phyloP scores from a whole-genome alignment of 1,284 basidiomycete species.

The Ceratobasidium sp. region DNA sequence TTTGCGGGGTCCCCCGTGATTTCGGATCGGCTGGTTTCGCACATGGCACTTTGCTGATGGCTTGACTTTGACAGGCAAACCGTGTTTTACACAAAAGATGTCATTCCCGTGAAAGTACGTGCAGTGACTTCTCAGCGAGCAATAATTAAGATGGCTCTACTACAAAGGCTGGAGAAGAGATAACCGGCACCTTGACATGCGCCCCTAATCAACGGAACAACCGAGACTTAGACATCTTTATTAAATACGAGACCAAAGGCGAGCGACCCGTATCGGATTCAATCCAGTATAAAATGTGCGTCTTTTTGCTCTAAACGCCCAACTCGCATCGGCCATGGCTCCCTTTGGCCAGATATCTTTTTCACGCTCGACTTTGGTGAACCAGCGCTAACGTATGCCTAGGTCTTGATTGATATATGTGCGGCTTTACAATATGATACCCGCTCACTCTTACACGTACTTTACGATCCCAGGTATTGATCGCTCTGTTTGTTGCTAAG shows the following conservation, averaged over 20 bases:
- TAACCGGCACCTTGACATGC: conserved; percentile 76
- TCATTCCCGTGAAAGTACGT: conserved; percentile 55
- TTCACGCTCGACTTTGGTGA: conserved; percentile 1
- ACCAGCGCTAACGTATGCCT: conserved; percentile 36
- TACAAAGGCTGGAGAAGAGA: conserved; percentile 70
- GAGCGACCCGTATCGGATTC: conserved; percentile 48
- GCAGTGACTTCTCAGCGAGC: not conserved
- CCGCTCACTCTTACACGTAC: not conserved
- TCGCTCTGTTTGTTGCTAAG: conserved; percentile 7
- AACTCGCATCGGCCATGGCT: not conserved
- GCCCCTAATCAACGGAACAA: conserved; percentile 90
- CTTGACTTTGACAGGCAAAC: conserved; percentile 71
- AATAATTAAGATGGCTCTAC: conserved; percentile 50
- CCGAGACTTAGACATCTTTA: conserved; percentile 88
- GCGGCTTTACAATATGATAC: conserved; percentile 24
- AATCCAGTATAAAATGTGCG: conserved; percentile 58
- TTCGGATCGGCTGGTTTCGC: not conserved
- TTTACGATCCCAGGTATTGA: conserved; percentile 30
- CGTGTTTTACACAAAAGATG: conserved; percentile 93
- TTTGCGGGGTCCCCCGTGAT: not conserved
- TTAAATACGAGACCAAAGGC: conserved; percentile 70
- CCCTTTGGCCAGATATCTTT: not conserved
- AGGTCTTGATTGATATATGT: conserved; percentile 32
- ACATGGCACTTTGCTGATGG: not conserved
- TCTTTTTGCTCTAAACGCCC: conserved; percentile 35